These are phyloP conservation scores for Tuber brumale DNA, from an alignment of 495 filamentous ascomycete genomes.

Conservation along the genomic window DNA sequence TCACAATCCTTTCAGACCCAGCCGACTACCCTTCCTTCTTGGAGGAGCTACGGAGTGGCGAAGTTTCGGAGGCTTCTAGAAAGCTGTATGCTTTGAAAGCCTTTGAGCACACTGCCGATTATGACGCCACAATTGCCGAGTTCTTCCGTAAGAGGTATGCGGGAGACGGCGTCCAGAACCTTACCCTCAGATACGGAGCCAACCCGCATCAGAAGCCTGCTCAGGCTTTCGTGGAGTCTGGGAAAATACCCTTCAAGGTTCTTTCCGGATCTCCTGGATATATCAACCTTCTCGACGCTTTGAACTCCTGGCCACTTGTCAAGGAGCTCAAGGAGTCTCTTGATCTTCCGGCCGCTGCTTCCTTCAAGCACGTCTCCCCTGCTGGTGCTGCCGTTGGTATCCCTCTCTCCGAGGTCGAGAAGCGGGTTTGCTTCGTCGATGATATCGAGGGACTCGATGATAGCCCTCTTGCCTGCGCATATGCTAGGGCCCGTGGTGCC, in stretches of 20 bases:
- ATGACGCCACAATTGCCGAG: slow-evolving; percentile 85
- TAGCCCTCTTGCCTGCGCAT: slow-evolving; percentile 83
- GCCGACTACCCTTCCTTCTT: slow-evolving; percentile 90
- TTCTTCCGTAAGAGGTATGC: slow-evolving; percentile 98
- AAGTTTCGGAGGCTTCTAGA: slow-evolving; percentile 72
- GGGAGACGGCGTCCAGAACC: slow-evolving; percentile 70
- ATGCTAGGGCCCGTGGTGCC: slow-evolving; percentile 86
- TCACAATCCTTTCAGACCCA: slow-evolving; percentile 91
- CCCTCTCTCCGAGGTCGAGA: slow-evolving; percentile 74
- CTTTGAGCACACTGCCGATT: slow-evolving; percentile 97
- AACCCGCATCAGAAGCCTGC: slow-evolving; percentile 98
- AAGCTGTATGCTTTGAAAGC: slow-evolving; percentile 90
- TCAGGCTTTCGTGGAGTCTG: slow-evolving; percentile 65
- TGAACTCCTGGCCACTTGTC: slow-evolving; percentile 94
- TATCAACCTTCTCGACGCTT: slow-evolving; percentile 91
- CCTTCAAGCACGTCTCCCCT: slow-evolving; percentile 98
- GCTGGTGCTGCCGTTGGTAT: slow-evolving; percentile 91
- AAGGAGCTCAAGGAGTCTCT: slow-evolving; percentile 91
- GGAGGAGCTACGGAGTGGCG: slow-evolving; percentile 76
- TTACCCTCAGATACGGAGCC: slow-evolving; percentile 83
- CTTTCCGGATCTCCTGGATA: slow-evolving; percentile 89
- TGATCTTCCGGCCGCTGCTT: slow-evolving; percentile 83
- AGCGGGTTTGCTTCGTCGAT: slow-evolving; percentile 96
- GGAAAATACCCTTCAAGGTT: slow-evolving; percentile 87
- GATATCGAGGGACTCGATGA: slow-evolving; percentile 82